Evolutionary conservation across 2,329 filamentous ascomycete species (phyloP).

Genomic region (Pyrenophora teres): DNA sequence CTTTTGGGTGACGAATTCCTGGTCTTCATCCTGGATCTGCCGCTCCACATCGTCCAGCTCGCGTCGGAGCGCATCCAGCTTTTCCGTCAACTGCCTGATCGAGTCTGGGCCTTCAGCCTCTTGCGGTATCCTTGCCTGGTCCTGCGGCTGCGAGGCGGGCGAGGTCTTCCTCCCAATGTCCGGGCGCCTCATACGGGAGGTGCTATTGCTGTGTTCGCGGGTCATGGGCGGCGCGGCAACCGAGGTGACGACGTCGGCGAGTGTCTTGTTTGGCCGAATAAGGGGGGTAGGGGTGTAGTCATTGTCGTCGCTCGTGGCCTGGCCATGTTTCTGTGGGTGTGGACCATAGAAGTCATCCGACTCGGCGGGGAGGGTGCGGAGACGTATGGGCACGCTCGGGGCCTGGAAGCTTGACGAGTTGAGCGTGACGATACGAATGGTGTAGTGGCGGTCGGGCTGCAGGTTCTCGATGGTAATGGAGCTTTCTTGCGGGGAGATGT

Average conservation of each 20-base stretch:
- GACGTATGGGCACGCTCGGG: constrained; percentile 80
- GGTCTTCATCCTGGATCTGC: constrained; percentile 67
- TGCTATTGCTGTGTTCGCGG: constrained; percentile 67
- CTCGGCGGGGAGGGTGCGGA: constrained; percentile 66
- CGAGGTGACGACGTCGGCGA: constrained; percentile 65
- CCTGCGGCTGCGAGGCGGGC: constrained; percentile 63
- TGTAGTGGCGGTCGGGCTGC: constrained; percentile 86
- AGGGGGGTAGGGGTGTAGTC: constrained; percentile 58
- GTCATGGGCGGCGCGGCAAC: constrained; percentile 65
- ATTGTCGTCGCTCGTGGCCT: constrained; percentile 45
- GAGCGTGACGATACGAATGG: constrained; percentile 88
- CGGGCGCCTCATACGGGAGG: constrained; percentile 62
- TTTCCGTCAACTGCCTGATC: constrained; percentile 78
- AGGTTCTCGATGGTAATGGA: constrained; percentile 91
- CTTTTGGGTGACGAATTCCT: constrained; percentile 54
- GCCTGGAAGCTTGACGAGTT: constrained; percentile 92
- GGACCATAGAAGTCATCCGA: constrained; percentile 55
- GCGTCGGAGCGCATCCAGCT: constrained; percentile 76
- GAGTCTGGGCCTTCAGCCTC: constrained; percentile 49
- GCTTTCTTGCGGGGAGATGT: constrained; percentile 78
- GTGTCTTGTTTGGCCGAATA: constrained; percentile 57
- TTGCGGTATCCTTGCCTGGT: constrained; percentile 39
- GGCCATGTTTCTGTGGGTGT: constrained; percentile 56
- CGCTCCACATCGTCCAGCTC: constrained; percentile 81
- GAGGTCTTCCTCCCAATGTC: constrained; percentile 77